Conservation (phyloP, 2,329 filamentous ascomycete species). For the Aspergillus persii region DNA sequence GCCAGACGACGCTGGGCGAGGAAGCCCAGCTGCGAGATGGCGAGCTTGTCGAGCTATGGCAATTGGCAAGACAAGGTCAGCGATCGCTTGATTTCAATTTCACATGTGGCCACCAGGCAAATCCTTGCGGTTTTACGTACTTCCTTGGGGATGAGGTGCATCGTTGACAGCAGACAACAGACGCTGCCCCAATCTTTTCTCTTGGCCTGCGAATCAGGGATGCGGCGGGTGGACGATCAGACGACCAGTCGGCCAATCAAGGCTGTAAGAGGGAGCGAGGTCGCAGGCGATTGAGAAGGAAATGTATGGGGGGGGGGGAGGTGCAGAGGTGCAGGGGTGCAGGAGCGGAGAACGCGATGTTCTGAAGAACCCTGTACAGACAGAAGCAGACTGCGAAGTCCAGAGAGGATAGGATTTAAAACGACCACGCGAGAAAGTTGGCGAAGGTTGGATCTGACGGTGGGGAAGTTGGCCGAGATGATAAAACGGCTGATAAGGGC, state of each 20-base stretch:
- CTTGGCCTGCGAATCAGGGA: constrained; percentile 16
- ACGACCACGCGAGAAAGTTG: neutral
- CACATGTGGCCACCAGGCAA: neutral
- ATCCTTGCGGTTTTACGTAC: constrained; percentile 24
- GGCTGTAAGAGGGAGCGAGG: neutral
- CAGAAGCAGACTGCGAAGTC: too few relatives aligned
- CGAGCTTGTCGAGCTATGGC: constrained; percentile 85
- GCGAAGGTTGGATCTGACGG: constrained; percentile 21
- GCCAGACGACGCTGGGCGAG: constrained; percentile 86
- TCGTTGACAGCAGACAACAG: constrained; percentile 20
- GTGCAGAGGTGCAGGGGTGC: neutral
- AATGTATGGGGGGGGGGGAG: neutral
- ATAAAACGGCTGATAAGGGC: constrained; percentile 12
- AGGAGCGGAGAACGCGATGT: too few relatives aligned
- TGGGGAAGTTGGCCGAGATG: constrained; percentile 9
- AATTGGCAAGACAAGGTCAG: neutral
- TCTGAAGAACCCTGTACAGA: too few relatives aligned
- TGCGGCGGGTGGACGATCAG: constrained; percentile 4
- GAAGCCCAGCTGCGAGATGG: constrained; percentile 82
- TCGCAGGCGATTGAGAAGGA: neutral
- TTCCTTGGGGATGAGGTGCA: constrained; percentile 50
- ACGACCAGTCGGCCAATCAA: constrained; percentile 13
- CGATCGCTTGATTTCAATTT: neutral
- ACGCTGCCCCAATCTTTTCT: neutral
- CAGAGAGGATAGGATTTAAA: neutral